Base-by-base conservation (phyloP, 2,329 filamentous ascomycete species). In the Onygenales sp. region DNA sequence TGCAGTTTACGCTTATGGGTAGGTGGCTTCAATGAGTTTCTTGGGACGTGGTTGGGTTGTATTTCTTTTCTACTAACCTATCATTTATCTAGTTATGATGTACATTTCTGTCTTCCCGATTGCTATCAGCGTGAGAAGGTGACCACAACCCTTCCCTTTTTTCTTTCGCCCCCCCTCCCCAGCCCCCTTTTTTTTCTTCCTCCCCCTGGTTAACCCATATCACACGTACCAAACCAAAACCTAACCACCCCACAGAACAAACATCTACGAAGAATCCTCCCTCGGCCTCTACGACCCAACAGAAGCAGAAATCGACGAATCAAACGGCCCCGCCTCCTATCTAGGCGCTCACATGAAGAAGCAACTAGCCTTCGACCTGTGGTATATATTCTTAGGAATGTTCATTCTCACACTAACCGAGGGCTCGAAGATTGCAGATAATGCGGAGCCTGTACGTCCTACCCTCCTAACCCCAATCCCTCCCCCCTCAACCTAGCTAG, bases 41-140 rank as follows among this genome's bases (percentile, higher is more conserved):
- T 27, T 27, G 21, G 21, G 21, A 27, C 5, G 21, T 27, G 21
- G 21, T 27, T 3, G 21, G 21, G 14, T 39, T 31, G 7, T 35
- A 5, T 33, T 13, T 14, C 44, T 68, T 81, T 1, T 77, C 78
- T 21, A 78, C 78, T 39, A 32, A 13, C 47, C 32, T n/a, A 41
- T 41, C 11, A 69, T 83, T 0, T 83, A 83, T 46, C 75, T 95
- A 68, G 84, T 96, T 66, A 96, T 96, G 92, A 97, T 97, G 92
- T 96, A 97, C 70, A 94, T 97, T 58, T 93, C 90, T 50, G 86
- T 95, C 54, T 94, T 94, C 60, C 92, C 92, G 2, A 93, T 96
- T 60, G 91, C 91, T 64, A 96, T 97, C 62, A 91, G 87, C 5
- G 86, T 96, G 57, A 87, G 92, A 49, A 74, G 47, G 69, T 75